Percentiles rank a stretch among this genome's conserved stretches.
Conservation (phyloP, 2,329 filamentous ascomycete species). For the Alternaria sp. region DNA sequence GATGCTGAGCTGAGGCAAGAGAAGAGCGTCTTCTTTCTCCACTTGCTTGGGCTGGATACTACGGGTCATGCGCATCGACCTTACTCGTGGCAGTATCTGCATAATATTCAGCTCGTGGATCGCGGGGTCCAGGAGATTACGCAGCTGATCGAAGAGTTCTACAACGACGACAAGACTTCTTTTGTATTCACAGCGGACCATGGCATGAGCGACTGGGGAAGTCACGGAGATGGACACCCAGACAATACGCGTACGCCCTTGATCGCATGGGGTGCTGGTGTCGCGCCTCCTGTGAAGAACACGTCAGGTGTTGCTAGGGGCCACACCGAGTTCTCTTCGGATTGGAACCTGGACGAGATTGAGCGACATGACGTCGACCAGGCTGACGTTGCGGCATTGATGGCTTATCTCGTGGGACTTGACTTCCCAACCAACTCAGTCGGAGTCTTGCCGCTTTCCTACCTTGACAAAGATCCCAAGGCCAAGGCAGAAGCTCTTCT, state of each 20-base stretch:
- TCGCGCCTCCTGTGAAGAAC: slow-evolving; percentile 74
- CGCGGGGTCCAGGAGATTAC: slow-evolving; percentile 86
- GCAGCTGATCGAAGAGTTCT: slow-evolving; percentile 84
- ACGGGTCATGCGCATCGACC: slow-evolving; percentile 86
- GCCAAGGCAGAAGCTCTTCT: slow-evolving; percentile 87
- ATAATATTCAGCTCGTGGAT: slow-evolving; percentile 95
- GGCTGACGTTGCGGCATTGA: slow-evolving; percentile 92
- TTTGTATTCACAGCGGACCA: slow-evolving; percentile 98
- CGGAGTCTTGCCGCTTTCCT: slow-evolving; percentile 87
- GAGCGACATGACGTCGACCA: slow-evolving; percentile 91
- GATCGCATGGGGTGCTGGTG: slow-evolving; percentile 91
- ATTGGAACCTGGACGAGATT: slow-evolving; percentile 85
- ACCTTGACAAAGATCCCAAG: slow-evolving; percentile 73
- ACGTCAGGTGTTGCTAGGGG: slow-evolving; percentile 72
- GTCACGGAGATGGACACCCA: slow-evolving; percentile 95
- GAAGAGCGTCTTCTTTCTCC: slow-evolving; percentile 93
- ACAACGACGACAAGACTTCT: slow-evolving; percentile 81
- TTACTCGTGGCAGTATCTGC: slow-evolving; percentile 93
- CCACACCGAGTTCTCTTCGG: slow-evolving; percentile 87
- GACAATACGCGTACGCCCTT: slow-evolving; percentile 96
- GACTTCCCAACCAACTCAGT: slow-evolving; percentile 97
- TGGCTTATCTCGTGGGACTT: slow-evolving; percentile 89
- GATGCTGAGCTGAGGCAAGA: slow-evolving; percentile 78
- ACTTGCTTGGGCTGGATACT: slow-evolving; percentile 91
- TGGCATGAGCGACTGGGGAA: slow-evolving; percentile 99